Conservation (phyloP, 2,329 filamentous ascomycete species). For the Didymella segeticola region DNA sequence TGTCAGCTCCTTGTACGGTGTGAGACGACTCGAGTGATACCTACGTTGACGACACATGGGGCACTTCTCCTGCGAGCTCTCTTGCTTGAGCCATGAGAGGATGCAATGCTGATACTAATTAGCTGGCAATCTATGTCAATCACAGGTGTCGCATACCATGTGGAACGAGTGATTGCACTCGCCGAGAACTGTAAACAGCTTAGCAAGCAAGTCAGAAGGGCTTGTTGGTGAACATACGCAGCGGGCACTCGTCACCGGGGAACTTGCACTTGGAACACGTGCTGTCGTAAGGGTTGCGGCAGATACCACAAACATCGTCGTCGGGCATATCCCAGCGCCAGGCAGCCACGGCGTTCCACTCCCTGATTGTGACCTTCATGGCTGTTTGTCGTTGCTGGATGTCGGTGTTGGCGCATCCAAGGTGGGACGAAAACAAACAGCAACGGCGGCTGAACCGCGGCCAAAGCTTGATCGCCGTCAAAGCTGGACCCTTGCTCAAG, state of each 20-base stretch:
- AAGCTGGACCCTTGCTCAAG: conserved; percentile 8
- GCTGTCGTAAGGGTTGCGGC: conserved; percentile 95
- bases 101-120: conserved; percentile 78
- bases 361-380: conserved; percentile 96
- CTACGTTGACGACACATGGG: conserved; percentile 97
- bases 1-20: conserved; percentile 18
- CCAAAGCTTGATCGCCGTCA: conserved; percentile 24
- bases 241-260: conserved; percentile 91
- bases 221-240: conserved; percentile 78
- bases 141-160: conserved; percentile 67
- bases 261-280: conserved; percentile 98
- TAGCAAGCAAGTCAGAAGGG: conserved; percentile 3
- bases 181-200: conserved; percentile 75
- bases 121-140: conserved; percentile 1
- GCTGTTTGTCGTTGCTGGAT: conserved; percentile 18
- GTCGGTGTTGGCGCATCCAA: conserved; percentile 10
- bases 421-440: conserved; percentile 31
- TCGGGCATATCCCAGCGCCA: conserved; percentile 99
- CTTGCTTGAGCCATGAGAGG: conserved; percentile 93
- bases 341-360: conserved; percentile 92
- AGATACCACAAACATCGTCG: conserved; percentile 98
- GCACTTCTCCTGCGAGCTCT: conserved; percentile 89
- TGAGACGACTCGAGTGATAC: conserved; percentile 20
- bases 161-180: conserved; percentile 98
- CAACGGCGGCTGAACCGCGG: conserved; percentile 18